Evolutionary conservation across 225 moss, liverwort and hornwort genomes (phyloP).

Genomic region (Climacium dendroides): DNA sequence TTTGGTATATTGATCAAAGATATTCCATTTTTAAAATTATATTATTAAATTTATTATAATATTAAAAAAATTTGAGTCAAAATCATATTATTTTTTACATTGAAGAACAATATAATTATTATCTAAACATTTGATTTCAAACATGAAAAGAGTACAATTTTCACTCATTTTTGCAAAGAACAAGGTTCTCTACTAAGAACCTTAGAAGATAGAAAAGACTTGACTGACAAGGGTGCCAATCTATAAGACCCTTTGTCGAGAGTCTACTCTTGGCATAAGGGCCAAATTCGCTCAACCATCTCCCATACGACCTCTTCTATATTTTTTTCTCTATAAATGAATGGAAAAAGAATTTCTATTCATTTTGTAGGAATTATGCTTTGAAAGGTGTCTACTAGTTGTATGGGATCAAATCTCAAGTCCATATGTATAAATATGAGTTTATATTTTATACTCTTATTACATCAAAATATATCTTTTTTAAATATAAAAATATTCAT

Average conservation of each 20-base stretch:
- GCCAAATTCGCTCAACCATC: fast-evolving
- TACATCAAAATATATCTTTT: no score
- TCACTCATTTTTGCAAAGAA: fast-evolving
- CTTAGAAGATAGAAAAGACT: background rate
- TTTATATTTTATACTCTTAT: background rate
- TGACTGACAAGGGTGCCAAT: fast-evolving
- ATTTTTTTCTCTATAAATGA: background rate
- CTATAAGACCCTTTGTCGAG: fast-evolving
- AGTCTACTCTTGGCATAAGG: fast-evolving
- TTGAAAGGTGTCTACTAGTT: fast-evolving
- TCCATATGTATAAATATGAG: fast-evolving
- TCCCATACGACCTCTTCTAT: background rate
- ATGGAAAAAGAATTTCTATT: background rate
- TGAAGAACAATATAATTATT: background rate
- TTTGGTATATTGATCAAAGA: fast-evolving
- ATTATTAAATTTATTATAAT: no score
- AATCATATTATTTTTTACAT: background rate
- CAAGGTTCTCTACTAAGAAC: fast-evolving
- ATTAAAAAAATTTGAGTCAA: background rate
- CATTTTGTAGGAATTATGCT: background rate
- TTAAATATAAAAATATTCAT: background rate
- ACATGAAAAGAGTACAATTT: background rate
- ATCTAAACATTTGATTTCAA: no score
- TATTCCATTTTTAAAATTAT: no score
- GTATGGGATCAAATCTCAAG: fast-evolving